Conservation (phyloP, 1,284 basidiomycete genomes). For the Cutaneotrichosporon cutaneum region DNA sequence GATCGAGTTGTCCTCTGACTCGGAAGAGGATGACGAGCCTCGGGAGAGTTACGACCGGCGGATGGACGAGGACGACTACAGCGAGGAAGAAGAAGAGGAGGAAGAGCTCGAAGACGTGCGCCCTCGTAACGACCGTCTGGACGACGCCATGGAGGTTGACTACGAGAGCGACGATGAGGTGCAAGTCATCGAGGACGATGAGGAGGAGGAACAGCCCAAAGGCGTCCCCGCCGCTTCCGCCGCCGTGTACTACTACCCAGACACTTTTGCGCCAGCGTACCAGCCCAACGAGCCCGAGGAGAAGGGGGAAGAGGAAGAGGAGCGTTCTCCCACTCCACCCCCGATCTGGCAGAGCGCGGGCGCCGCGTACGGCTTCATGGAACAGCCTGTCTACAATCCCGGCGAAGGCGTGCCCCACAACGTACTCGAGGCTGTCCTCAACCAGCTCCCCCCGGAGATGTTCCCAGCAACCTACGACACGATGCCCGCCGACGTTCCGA, state of each 20-base stretch:
- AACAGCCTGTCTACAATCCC: neutral
- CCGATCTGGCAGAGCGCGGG: neutral
- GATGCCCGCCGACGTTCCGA: neutral
- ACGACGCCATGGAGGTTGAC: constrained; percentile 6
- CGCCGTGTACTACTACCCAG: neutral
- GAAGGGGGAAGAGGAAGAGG: neutral
- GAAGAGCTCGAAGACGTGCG: neutral
- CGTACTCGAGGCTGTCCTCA: neutral
- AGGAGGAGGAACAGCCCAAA: neutral
- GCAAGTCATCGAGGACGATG: constrained; percentile 7
- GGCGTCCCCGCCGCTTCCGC: neutral
- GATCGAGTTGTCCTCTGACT: neutral
- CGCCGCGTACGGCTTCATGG: constrained; percentile 1
- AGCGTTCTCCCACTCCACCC: constrained; percentile 2
- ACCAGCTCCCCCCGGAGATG: neutral
- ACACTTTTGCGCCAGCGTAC: neutral
- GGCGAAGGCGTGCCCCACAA: neutral
- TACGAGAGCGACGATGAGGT: constrained; percentile 14
- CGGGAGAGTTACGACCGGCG: neutral
- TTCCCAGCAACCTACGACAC: neutral
- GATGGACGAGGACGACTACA: constrained; percentile 5
- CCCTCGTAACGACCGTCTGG: neutral
- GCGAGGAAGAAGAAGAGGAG: constrained; percentile 7
- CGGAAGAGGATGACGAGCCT: neutral
- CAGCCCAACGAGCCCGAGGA: neutral